These are phyloP conservation scores for Vitis hybrid DNA, from an alignment of 177 flowering plant species.

Conservation along the genomic window DNA sequence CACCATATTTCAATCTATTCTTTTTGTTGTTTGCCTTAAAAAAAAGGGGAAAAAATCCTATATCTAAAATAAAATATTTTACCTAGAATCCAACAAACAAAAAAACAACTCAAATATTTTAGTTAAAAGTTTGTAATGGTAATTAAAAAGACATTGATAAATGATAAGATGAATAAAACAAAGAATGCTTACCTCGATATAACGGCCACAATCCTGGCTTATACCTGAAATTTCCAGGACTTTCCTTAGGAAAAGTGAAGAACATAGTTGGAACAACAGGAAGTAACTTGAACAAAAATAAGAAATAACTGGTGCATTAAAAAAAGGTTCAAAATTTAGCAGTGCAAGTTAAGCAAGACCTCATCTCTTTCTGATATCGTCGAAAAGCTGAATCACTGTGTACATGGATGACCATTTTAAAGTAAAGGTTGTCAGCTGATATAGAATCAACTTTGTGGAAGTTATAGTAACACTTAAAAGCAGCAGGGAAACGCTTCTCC, in stretches of 20 bases:
- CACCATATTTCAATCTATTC: no score
- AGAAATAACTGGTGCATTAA: background rate
- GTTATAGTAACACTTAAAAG: constrained; percentile 84
- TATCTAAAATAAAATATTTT: no score
- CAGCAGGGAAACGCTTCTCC: constrained; percentile 75
- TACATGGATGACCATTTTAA: constrained; percentile 91
- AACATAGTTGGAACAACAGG: background rate
- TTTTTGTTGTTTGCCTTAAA: no score
- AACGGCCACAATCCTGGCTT: constrained; percentile 90
- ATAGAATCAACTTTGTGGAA: constrained; percentile 58
- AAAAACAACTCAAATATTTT: no score
- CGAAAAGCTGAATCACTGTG: constrained; percentile 82
- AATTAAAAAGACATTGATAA: background rate
- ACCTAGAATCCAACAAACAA: no score
- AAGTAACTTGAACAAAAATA: background rate
- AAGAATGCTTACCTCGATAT: constrained; percentile 71
- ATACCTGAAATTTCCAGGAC: constrained; percentile 40
- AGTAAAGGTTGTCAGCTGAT: constrained; percentile 63
- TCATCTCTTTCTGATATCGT: constrained; percentile 93
- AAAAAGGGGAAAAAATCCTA: no score
- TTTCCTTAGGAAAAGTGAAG: constrained; percentile 5
- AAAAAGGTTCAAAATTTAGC: background rate
- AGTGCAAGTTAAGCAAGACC: constrained; percentile 38
- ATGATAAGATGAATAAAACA: background rate
- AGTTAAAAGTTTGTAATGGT: no score